Base-by-base conservation (phyloP, 2,329 filamentous ascomycete species). In the Salinomyces thailandicus region DNA sequence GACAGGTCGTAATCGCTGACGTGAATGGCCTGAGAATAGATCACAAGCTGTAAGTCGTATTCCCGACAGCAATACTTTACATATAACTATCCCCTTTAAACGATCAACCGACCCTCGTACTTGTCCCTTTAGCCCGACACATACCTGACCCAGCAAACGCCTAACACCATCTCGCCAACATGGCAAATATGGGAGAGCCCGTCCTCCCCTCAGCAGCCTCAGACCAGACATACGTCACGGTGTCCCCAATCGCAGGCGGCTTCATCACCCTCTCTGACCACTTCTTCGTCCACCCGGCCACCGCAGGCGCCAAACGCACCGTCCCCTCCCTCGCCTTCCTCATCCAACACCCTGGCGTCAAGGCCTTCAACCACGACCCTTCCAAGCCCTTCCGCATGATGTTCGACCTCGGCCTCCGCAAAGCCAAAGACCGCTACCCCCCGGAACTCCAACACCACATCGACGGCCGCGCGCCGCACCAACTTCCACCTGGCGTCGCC, bases 291-390 rank as follows among this genome's bases (percentile, higher is more conserved):
- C 33, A 43, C 3, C 50, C 50, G 8, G 63, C 65, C 1, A 60
- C 63, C 31, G 59, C 62, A 3, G 52, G 59, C 5, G 63, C 63
- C 15, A 57, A 60, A 38, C 57, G 57, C 4, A 71, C 66, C 3
- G 70, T 73, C 0, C 71, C 71, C 1, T 73, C 68, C 0, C 56
- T 75, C 2, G 63, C 64, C 1, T 75, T 74, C 45, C 57, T 75
- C 2, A 62, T 74, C 20, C 62, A 59, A 17, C 71, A 74, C 42
- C 59, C 61, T 2, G 55, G 62, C 4, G 20, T 40, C 5, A 29
- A 35, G 13, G 18, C 15, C 27, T 45, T 37, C 30, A 30, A 31
- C 15, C 35, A 29, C 13, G 37, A 47, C 9, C 15, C 42, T 4
- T 33, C 32, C 5, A 57, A 47, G 40, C 55, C 35, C 13, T 50